Conservation (phyloP, 495 filamentous ascomycete species). For the Tuber umbilicatum region DNA sequence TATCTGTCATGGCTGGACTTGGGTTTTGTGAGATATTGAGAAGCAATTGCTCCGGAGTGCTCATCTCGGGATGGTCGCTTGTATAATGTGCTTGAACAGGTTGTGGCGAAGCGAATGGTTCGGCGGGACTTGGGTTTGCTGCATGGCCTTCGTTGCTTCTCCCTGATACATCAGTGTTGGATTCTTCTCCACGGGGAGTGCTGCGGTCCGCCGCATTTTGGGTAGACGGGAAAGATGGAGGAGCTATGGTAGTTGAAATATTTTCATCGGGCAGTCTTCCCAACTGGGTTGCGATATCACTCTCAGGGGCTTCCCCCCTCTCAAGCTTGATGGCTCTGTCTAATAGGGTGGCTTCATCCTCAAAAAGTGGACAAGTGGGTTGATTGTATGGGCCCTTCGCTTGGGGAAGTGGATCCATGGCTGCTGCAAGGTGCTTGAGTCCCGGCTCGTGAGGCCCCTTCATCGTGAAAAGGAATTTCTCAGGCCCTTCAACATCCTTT, state of each 20-base stretch:
- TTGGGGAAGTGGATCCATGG: neutral
- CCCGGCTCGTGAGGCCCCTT: neutral
- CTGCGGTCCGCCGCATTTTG: neutral
- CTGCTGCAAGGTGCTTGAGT: neutral
- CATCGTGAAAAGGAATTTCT: neutral
- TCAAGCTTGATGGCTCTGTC: neutral
- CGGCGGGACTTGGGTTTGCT: neutral
- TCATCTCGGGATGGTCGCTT: neutral
- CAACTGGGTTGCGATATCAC: neutral
- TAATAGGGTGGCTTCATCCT: neutral
- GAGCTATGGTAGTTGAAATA: neutral
- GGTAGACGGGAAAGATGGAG: neutral
- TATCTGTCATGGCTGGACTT: neutral
- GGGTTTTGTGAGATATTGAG: constrained; percentile 3
- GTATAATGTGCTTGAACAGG: neutral
- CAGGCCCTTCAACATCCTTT: neutral
- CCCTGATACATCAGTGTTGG: neutral
- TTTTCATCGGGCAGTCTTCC: neutral
- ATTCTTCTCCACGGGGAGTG: neutral
- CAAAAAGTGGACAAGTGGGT: neutral
- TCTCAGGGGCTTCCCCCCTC: neutral
- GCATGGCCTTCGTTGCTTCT: neutral
- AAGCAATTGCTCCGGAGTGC: neutral
- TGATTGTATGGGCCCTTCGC: neutral
- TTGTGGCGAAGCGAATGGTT: neutral